Evolutionary conservation across 495 filamentous ascomycete genomes (phyloP), one percentile per base, ranked within the genome.

Genomic region (Penicillium longicatenatum): DNA sequence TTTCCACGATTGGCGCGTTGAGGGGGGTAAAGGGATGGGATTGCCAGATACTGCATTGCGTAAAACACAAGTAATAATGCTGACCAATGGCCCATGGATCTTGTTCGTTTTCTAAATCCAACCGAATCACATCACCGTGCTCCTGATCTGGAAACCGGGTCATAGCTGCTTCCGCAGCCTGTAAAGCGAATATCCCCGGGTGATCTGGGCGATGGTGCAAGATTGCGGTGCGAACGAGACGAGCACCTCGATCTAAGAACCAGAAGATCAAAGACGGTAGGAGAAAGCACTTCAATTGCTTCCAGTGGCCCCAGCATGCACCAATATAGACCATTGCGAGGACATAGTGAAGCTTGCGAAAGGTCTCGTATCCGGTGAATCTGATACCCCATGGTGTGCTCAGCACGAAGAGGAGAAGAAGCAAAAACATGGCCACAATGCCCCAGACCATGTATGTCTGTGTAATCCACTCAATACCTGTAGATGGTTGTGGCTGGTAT

Each of bases 251-350:
- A 61, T 89, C 86, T 17, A 84, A 54, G 39, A 76, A 70, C 73
- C 83, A 83, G 8, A 88, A 72, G 10, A 78, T 76, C 29, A 89
- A 64, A 2, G 79, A 81, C 1, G 86, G 80, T 46, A 88, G 78
- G 64, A 90, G 67, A 66, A 85, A 89, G 60, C 84, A 86, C 37
- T 78, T 74, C 33, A 89, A 69, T 42, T 83, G 65, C 9, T 73
- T 67, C 87, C 86, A 90, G 58, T 90, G 86, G 8, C 79, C 86
- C 79, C 85, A 88, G 64, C 85, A 84, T 30, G 84, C 85, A 1
- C 85, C 86, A 29, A 89, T 76, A 63, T 86, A 89, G 17, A 89
- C 68, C 71, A 84, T 79, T 0, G 86, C 86, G 12, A 88, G 61
- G 11, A 87, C 69, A 60, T 87, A 85, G 64, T 89, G 86, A 3